A percentile compares a stretch with the other conserved stretches of the same genome.
Evolutionary conservation across 169 alveolate genomes (phyloP).

Genomic region (Plasmodium gaboni): DNA sequence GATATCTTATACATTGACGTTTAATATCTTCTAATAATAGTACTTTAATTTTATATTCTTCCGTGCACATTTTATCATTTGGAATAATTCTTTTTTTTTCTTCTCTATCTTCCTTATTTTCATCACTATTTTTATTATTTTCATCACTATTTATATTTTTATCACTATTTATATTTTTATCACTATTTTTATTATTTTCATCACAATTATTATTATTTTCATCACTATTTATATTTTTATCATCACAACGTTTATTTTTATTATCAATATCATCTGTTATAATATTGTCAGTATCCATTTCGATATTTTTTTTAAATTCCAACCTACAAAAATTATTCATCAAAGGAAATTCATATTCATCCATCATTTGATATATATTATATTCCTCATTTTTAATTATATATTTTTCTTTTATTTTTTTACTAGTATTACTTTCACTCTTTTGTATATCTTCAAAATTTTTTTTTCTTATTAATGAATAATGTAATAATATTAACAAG

Average conservation of each 20-base stretch:
- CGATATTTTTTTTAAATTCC: background rate
- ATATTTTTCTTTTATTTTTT: background rate
- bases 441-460: background rate
- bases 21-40: too few species aligned
- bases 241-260: background rate
- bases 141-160: too few species aligned
- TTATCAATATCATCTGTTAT: background rate
- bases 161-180: background rate
- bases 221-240: background rate
- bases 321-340: background rate
- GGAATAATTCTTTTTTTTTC: too few species aligned
- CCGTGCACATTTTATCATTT: too few species aligned
- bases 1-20: too few species aligned
- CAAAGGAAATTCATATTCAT: conserved; percentile 13
- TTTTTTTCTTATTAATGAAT: conserved; percentile 8
- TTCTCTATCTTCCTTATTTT: too few species aligned
- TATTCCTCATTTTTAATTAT: background rate
- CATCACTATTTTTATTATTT: too few species aligned
- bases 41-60: too few species aligned
- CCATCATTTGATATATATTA: conserved; percentile 5
- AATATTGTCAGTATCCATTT: background rate
- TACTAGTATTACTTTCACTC: background rate
- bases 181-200: background rate
- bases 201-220: background rate
- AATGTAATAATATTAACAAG: conserved; percentile 4